phyloP scores from a whole-genome alignment of 805 yeast genomes.

The Wickerhamiella lipophila region DNA sequence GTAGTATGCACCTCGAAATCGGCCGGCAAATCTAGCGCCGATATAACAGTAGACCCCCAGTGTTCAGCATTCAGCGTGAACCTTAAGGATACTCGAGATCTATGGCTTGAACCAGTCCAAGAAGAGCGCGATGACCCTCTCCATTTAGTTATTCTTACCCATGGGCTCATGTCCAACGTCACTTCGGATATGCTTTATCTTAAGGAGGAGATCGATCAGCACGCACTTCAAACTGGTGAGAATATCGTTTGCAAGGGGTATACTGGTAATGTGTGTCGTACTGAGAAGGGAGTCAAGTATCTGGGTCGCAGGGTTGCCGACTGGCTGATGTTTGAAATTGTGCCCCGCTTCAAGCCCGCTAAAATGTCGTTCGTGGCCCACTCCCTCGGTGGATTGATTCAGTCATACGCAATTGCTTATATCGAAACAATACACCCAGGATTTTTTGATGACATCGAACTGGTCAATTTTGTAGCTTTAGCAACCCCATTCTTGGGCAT shows the following conservation, averaged over 20 bases:
- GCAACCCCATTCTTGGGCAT: constrained; percentile 89
- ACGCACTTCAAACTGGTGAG: constrained; percentile 34
- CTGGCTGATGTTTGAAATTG: constrained; percentile 46
- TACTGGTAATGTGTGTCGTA: constrained; percentile 71
- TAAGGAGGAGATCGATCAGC: constrained; percentile 62
- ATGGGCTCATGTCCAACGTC: constrained; percentile 82
- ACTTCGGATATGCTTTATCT: constrained; percentile 83
- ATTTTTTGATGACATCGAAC: constrained; percentile 52
- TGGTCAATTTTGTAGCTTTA: constrained; percentile 65
- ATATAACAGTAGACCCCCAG: constrained; percentile 7
- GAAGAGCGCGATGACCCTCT: constrained; percentile 36
- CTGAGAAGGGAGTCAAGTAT: constrained; percentile 78
- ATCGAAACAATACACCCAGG: constrained; percentile 50
- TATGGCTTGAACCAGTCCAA: constrained; percentile 65
- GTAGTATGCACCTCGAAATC: constrained; percentile 33
- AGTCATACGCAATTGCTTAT: constrained; percentile 80
- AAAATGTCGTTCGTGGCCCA: constrained; percentile 83
- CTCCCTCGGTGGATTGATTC: constrained; percentile 86
- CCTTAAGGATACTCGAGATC: constrained; percentile 44
- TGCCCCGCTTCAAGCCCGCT: constrained; percentile 34
- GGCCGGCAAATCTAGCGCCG: constrained; percentile 15
- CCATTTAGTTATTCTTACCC: constrained; percentile 78
- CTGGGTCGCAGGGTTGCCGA: constrained; percentile 73
- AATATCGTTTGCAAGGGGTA: constrained; percentile 74
- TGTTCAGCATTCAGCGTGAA: constrained; percentile 23